phyloP scores from a whole-genome alignment of 106 monocot genomes.

The Iris macrosiphon region DNA sequence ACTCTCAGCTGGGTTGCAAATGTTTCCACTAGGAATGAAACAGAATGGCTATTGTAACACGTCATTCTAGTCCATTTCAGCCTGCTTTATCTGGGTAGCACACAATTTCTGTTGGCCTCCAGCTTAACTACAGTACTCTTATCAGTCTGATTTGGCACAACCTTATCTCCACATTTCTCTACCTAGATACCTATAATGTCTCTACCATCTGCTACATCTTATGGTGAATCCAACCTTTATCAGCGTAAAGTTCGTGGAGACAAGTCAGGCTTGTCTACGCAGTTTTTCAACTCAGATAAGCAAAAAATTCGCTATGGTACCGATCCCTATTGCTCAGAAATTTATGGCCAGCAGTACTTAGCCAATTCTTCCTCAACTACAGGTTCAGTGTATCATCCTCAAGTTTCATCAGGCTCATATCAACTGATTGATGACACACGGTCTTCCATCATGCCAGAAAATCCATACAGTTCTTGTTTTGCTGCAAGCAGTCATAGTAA shows the following conservation, averaged over 20 bases:
- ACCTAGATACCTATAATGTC: slow-evolving; percentile 27
- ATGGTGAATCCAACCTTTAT: slow-evolving; percentile 34
- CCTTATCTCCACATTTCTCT: too few relatives aligned
- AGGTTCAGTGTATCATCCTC: slow-evolving; percentile 22
- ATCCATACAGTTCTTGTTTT: slow-evolving; percentile 44
- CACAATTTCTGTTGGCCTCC: too few relatives aligned
- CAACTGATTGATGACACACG: slow-evolving; percentile 26
- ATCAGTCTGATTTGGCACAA: too few relatives aligned
- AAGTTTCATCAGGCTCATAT: slow-evolving; percentile 30
- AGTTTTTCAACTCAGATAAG: slow-evolving; percentile 31
- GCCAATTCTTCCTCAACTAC: slow-evolving; percentile 12
- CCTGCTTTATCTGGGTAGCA: too few relatives aligned
- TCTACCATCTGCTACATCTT: slow-evolving; percentile 43
- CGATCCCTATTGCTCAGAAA: slow-evolving; percentile 27
- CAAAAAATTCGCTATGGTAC: slow-evolving; percentile 29
- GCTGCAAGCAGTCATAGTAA: slow-evolving; percentile 15
- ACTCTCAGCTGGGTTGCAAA: too few relatives aligned
- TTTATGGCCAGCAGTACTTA: slow-evolving; percentile 28
- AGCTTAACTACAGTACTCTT: too few relatives aligned
- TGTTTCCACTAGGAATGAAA: too few relatives aligned
- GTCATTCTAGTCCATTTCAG: too few relatives aligned
- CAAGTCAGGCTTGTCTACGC: slow-evolving; percentile 20
- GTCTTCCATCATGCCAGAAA: slow-evolving; percentile 34
- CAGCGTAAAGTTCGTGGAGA: slow-evolving; percentile 17
- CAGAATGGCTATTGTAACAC: too few relatives aligned